phyloP scores from a whole-genome alignment of 768 basidiomycete genomes.

The Cystobasidium onofrii region DNA sequence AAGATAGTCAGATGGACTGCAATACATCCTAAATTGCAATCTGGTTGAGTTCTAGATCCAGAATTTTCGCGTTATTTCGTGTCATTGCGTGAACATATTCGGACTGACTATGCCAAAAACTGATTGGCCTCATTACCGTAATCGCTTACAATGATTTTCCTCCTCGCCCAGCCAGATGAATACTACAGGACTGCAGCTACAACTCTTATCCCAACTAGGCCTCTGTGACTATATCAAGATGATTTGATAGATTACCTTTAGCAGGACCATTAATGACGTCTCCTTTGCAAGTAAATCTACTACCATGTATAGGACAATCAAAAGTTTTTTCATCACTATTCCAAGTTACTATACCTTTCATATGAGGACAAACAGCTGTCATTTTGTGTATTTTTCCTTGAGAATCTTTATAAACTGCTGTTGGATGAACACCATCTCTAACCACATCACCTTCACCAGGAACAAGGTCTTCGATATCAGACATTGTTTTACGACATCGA shows the following conservation, averaged over 20 bases:
- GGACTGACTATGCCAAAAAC: no score
- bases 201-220: no score
- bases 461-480: neutral
- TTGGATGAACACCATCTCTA: neutral
- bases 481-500: neutral
- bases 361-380: neutral
- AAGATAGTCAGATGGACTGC: neutral
- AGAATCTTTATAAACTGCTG: neutral
- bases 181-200: no score
- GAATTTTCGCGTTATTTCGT: no score
- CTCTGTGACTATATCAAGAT: neutral
- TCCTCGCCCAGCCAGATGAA: no score
- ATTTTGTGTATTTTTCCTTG: neutral
- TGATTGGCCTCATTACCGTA: no score
- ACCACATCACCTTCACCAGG: constrained; percentile 2
- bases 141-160: no score
- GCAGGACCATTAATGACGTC: neutral
- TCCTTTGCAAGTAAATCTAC: neutral
- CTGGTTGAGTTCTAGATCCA: neutral
- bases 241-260: neutral
- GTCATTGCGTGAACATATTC: no score
- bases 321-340: neutral
- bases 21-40: neutral
- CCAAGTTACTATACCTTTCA: neutral
- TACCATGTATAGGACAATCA: neutral